A percentile compares a stretch with the other conserved stretches of the same genome.
These are phyloP conservation scores for Collybia sp. DNA, from an alignment of 768 basidiomycete species.

Conservation along the genomic window DNA sequence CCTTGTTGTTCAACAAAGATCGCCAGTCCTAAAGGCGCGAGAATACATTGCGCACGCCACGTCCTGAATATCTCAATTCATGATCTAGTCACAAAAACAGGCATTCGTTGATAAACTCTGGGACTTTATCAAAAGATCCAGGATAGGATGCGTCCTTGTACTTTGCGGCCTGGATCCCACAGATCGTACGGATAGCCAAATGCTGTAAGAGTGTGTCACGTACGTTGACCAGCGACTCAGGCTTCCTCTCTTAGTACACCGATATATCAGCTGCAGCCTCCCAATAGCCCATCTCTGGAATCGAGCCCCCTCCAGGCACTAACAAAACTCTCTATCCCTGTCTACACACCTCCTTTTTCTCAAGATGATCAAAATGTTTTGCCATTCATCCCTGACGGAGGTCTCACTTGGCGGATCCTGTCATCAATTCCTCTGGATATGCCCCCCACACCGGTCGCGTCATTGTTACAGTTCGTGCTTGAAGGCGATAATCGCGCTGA, in stretches of 20 bases:
- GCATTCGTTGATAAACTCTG: constrained; percentile 57
- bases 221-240: not conserved
- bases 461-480: constrained; percentile 69
- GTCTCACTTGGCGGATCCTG: constrained; percentile 64
- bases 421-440: constrained; percentile 40
- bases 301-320: constrained; percentile 41
- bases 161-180: constrained; percentile 73
- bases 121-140: constrained; percentile 47
- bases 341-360: constrained; percentile 43
- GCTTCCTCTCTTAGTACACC: constrained; percentile 43
- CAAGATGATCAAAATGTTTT: constrained; percentile 23
- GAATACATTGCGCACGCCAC: not conserved
- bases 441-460: constrained; percentile 50
- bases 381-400: constrained; percentile 79
- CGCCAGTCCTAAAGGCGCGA: constrained; percentile 70
- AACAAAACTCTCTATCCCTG: constrained; percentile 42
- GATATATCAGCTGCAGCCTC: constrained; percentile 52
- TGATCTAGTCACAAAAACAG: constrained; percentile 56
- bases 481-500: constrained; percentile 82
- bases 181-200: constrained; percentile 72
- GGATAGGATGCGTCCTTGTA: constrained; percentile 52
- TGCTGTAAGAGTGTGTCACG: constrained; percentile 47
- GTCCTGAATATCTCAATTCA: not conserved
- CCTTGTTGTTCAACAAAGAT: constrained; percentile 73
- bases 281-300: constrained; percentile 37